Conservation (phyloP, 768 basidiomycete genomes). For the Mycena metata region DNA sequence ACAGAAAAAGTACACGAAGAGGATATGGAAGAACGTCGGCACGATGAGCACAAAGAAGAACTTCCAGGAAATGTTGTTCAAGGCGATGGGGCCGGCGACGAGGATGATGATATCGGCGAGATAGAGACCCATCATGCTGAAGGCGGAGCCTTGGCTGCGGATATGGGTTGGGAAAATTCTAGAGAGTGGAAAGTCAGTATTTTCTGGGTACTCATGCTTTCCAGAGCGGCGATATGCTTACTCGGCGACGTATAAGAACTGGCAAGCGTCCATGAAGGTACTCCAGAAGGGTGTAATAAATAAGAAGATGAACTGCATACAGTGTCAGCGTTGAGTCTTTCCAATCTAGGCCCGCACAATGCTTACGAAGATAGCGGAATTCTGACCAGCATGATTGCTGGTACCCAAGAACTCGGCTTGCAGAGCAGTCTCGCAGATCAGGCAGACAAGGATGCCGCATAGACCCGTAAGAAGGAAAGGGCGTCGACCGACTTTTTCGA, state of each 20-base stretch:
- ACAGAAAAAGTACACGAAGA: constrained; percentile 12
- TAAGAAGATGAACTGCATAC: constrained; percentile 13
- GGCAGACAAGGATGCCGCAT: constrained; percentile 8
- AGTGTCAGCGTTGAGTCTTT: constrained; percentile 14
- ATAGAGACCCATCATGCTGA: constrained; percentile 10
- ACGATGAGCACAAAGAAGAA: constrained; percentile 11
- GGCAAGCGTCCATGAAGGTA: constrained; percentile 9
- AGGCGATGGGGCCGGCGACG: constrained; percentile 13
- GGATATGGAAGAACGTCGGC: constrained; percentile 13
- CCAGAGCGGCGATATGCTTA: constrained; percentile 12
- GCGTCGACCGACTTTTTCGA: constrained; percentile 13
- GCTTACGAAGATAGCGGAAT: constrained; percentile 11
- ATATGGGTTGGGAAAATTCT: constrained; percentile 12
- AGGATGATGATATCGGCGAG: constrained; percentile 12
- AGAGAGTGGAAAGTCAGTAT: constrained; percentile 10
- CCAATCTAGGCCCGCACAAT: constrained; percentile 10
- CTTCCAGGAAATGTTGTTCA: constrained; percentile 14
- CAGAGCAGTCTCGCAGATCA: constrained; percentile 13
- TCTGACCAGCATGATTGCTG: constrained; percentile 12
- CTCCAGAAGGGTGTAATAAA: constrained; percentile 12
- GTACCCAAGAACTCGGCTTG: constrained; percentile 9
- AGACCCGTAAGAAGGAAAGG: constrained; percentile 12
- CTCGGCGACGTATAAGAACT: constrained; percentile 9
- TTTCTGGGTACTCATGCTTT: constrained; percentile 8
- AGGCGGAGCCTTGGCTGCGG: constrained; percentile 12